Evolutionary conservation across 78 protist genomes (phyloP).

Genomic region (Isochrysis galbana): DNA sequence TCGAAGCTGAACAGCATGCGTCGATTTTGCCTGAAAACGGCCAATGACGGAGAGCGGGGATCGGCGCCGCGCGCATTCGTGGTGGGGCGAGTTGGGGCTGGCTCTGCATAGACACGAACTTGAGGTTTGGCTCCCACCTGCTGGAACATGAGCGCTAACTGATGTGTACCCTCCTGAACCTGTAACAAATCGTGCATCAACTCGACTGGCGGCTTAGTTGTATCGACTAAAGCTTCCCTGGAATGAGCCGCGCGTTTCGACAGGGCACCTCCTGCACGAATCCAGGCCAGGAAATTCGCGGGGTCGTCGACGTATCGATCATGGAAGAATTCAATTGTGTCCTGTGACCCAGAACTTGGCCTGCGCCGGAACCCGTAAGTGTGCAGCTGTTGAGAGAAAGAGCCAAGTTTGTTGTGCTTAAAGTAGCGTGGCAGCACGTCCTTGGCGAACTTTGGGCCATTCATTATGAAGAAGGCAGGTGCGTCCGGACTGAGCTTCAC

Average conservation of each 20-base stretch:
- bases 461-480: background rate
- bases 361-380: background rate
- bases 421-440: constrained; percentile 15
- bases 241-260: too few species aligned
- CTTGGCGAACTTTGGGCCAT: background rate
- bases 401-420: background rate
- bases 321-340: background rate
- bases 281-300: background rate
- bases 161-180: background rate
- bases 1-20: background rate
- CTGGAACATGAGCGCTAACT: background rate
- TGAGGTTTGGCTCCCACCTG: background rate
- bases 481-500: background rate
- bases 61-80: too few species aligned
- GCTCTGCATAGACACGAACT: too few species aligned
- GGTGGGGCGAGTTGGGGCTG: too few species aligned
- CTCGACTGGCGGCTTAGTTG: background rate
- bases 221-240: too few species aligned
- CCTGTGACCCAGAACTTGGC: background rate
- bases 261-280: background rate
- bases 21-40: background rate
- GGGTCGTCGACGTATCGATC: background rate
- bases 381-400: constrained; percentile 28
- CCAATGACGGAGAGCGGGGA: too few species aligned
- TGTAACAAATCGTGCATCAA: background rate